Percentiles rank a stretch among this genome's conserved stretches.
These are phyloP conservation scores for Umbilicaria muhlenbergii DNA, from an alignment of 495 filamentous ascomycete genomes.

Conservation along the genomic window DNA sequence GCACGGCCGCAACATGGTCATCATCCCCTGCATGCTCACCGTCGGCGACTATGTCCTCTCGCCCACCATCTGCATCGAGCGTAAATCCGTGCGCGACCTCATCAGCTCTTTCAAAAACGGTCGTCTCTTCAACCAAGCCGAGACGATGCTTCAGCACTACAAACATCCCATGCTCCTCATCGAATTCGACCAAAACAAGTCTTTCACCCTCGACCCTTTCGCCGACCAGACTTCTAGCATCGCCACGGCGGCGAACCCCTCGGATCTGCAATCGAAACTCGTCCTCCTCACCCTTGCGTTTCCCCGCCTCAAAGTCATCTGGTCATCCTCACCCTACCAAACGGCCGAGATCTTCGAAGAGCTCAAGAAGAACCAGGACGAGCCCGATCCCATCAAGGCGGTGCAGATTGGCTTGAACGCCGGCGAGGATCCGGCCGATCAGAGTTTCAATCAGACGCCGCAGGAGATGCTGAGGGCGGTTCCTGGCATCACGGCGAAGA, in stretches of 20 bases:
- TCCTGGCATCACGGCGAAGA: slow-evolving; percentile 73
- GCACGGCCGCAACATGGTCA: slow-evolving; percentile 68
- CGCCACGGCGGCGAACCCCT: slow-evolving; percentile 34
- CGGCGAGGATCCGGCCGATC: slow-evolving; percentile 39
- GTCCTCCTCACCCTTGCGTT: slow-evolving; percentile 89
- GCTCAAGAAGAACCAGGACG: slow-evolving; percentile 71
- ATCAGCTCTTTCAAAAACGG: slow-evolving; percentile 85
- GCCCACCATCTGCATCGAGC: slow-evolving; percentile 81
- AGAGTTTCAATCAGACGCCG: slow-evolving; percentile 46
- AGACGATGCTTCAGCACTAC: slow-evolving; percentile 90
- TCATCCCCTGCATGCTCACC: slow-evolving; percentile 88
- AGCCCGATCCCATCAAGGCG: slow-evolving; percentile 82
- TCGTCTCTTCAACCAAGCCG: slow-evolving; percentile 79
- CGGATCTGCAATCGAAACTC: slow-evolving; percentile 80
- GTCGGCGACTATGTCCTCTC: slow-evolving; percentile 94
- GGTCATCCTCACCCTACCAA: slow-evolving; percentile 86
- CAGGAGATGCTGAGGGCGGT: slow-evolving; percentile 81
- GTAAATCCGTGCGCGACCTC: slow-evolving; percentile 81
- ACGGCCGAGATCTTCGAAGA: slow-evolving; percentile 94
- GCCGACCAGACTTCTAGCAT: slow-evolving; percentile 58
- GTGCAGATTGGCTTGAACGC: slow-evolving; percentile 58
- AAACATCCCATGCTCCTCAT: slow-evolving; percentile 82
- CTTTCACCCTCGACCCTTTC: slow-evolving; percentile 90
- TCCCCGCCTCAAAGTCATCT: slow-evolving; percentile 76
- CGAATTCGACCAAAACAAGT: slow-evolving; percentile 95